Base-by-base conservation (phyloP, 192 early-diverging fungal species). In the Coemansia sp. region DNA sequence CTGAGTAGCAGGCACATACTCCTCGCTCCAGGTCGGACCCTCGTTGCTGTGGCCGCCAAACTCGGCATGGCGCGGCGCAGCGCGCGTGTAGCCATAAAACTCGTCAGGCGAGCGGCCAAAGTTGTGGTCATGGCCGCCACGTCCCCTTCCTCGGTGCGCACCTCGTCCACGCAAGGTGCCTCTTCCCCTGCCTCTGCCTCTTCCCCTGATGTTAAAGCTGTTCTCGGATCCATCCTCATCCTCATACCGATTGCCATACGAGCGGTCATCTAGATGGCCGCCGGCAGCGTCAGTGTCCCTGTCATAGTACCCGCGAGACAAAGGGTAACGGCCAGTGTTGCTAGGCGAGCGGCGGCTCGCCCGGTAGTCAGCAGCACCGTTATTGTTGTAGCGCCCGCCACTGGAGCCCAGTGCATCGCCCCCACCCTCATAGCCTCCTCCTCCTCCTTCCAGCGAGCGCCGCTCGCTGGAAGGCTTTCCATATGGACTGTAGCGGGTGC, bases 131-230 rank as follows among this genome's bases (percentile, higher is more conserved):
- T 18, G 11, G 12, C 46, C 24, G n/a, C 46, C 46, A n/a, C 46
- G 46, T 12, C 55, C 33, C 40, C 55, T 39, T 37, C 60, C 60
- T 17, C 54, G 39, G 54, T 38, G 32, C 19, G 22, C 62, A 4
- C 36, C 33, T 4, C 39, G 10, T 14, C 42, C 62, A 38, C 17
- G 53, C 10, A 53, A 56, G 19, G 40, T 39, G 33, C 22, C 54
- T 27, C 53, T 60, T 41, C 64, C 41, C 35, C 57, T 39, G 0
- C 64, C 59, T 36, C 65, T 6, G 15, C 66, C 59, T 41, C 61
- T 40, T 2, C 53, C 62, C 34, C 67, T 62, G 24, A 35, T 36
- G 15, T 55, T 57, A 41, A 41, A 29, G 38, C 43, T 58, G 40
- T 56, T 15, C 41, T 40, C 63, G 55, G 41, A 54, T 17, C 33